Evolutionary conservation across 345 rosid genomes (phyloP).

Genomic region (Gossypium sturtianum): DNA sequence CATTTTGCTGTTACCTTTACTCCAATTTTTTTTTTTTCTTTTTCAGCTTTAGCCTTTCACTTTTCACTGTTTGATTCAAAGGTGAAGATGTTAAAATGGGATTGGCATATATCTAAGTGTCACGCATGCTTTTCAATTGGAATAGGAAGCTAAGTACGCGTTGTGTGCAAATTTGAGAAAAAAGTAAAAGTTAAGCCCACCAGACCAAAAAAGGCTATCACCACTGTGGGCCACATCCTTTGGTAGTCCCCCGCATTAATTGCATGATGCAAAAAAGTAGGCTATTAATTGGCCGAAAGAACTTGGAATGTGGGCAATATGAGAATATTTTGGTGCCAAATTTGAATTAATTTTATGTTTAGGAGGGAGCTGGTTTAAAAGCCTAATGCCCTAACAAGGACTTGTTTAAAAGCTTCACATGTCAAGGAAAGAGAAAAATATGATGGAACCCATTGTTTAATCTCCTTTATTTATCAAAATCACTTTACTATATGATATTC

Average conservation of each 20-base stretch:
- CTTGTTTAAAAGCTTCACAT: background rate
- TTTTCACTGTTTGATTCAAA: constrained; percentile 27
- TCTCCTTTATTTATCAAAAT: too few species aligned
- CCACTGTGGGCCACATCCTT: constrained; percentile 6
- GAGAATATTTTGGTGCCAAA: background rate
- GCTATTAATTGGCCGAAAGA: background rate
- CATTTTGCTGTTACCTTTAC: constrained; percentile 12
- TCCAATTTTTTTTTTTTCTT: constrained; percentile 7
- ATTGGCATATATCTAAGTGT: background rate
- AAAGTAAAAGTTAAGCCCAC: constrained; percentile 8
- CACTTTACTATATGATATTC: too few species aligned
- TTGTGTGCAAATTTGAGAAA: constrained; percentile 1
- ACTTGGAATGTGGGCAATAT: background rate
- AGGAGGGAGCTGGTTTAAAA: constrained; percentile 19
- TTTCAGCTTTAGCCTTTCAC: background rate
- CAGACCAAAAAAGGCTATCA: constrained; percentile 9
- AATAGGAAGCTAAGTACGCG: constrained; percentile 1
- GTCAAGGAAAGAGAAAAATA: background rate
- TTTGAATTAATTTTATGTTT: constrained; percentile 17
- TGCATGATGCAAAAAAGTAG: constrained; percentile 10
- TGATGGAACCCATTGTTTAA: background rate
- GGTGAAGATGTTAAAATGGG: constrained; percentile 20
- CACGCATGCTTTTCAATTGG: background rate
- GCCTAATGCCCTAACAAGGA: background rate
- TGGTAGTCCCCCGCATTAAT: background rate